These are phyloP conservation scores for Tilletia setariae DNA, from an alignment of 1,284 basidiomycete species.

Conservation along the genomic window DNA sequence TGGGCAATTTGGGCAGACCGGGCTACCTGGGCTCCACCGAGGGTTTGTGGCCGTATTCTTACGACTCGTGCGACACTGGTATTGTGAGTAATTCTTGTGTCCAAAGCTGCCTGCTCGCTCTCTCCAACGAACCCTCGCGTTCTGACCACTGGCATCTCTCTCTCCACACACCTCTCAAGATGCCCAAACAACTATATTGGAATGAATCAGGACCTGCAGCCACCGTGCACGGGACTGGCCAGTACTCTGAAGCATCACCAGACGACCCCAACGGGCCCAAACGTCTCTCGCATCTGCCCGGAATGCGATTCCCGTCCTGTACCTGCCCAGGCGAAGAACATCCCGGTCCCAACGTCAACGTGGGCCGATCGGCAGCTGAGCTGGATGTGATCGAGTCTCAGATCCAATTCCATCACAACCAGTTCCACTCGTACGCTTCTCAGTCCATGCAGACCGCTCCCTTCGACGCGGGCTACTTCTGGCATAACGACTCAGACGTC, in stretches of 20 bases:
- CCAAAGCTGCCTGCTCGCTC: too few relatives aligned
- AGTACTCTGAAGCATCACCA: slow-evolving; percentile 11
- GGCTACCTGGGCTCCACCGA: slow-evolving; percentile 26
- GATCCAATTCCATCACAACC: slow-evolving; percentile 20
- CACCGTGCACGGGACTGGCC: slow-evolving; percentile 19
- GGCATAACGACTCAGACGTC: slow-evolving; percentile 19
- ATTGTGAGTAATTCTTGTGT: slow-evolving; percentile 14
- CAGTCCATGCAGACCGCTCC: slow-evolving; percentile 28
- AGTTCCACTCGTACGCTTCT: slow-evolving; percentile 18
- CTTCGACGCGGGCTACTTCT: slow-evolving; percentile 25
- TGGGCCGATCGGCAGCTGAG: slow-evolving; percentile 24
- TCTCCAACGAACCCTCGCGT: neutral
- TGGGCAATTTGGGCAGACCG: slow-evolving; percentile 25
- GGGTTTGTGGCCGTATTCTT: slow-evolving; percentile 28
- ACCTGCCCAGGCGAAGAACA: slow-evolving; percentile 29
- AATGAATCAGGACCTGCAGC: slow-evolving; percentile 16
- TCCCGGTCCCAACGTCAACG: slow-evolving; percentile 24
- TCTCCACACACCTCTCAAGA: neutral
- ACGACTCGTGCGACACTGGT: slow-evolving; percentile 25
- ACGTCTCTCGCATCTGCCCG: slow-evolving; percentile 17
- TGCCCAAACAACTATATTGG: slow-evolving; percentile 23
- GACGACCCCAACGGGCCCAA: slow-evolving; percentile 16
- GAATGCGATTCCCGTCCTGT: slow-evolving; percentile 24
- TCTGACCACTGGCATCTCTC: neutral
- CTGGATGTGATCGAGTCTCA: slow-evolving; percentile 27